Conservation (phyloP, 2,329 filamentous ascomycete genomes). For the Aspergillus aculeatinus region DNA sequence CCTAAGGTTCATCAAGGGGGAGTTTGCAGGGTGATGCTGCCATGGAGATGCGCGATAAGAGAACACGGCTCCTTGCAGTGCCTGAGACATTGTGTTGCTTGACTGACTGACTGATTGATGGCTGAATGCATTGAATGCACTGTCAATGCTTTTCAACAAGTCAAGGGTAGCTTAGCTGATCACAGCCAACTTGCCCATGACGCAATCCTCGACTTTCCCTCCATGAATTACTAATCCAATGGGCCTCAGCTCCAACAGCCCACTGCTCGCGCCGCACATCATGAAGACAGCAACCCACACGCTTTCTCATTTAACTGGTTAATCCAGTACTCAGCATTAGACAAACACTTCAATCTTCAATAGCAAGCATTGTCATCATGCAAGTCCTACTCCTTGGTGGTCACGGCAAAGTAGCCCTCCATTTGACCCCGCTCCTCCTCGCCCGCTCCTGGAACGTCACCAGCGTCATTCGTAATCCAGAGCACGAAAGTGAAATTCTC, state of each 20-base stretch:
- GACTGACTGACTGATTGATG: not conserved
- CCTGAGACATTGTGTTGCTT: not conserved
- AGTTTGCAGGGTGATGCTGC: not conserved
- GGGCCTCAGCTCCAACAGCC: not conserved
- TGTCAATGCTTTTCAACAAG: not conserved
- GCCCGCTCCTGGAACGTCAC: conserved; percentile 74
- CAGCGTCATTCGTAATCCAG: conserved; percentile 71
- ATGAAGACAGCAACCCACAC: not conserved
- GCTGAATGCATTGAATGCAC: not conserved
- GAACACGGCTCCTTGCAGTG: conserved; percentile 1
- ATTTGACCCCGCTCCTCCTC: conserved; percentile 74
- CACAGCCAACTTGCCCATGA: not conserved
- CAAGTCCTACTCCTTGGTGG: conserved; percentile 74
- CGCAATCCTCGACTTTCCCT: not conserved
- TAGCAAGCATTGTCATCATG: conserved; percentile 22
- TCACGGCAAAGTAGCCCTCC: conserved; percentile 74
- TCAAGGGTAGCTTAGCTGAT: not conserved
- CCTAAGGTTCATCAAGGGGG: conserved; percentile 1
- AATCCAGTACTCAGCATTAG: not conserved
- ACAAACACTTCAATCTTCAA: too few species aligned
- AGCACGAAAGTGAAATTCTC: conserved; percentile 65
- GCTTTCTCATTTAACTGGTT: not conserved
- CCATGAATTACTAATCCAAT: conserved; percentile 3
- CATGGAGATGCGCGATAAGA: conserved; percentile 4
- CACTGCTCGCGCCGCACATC: not conserved